Evolutionary conservation across 1,284 basidiomycete species (phyloP).

Genomic region (Papiliotrema flavescens): DNA sequence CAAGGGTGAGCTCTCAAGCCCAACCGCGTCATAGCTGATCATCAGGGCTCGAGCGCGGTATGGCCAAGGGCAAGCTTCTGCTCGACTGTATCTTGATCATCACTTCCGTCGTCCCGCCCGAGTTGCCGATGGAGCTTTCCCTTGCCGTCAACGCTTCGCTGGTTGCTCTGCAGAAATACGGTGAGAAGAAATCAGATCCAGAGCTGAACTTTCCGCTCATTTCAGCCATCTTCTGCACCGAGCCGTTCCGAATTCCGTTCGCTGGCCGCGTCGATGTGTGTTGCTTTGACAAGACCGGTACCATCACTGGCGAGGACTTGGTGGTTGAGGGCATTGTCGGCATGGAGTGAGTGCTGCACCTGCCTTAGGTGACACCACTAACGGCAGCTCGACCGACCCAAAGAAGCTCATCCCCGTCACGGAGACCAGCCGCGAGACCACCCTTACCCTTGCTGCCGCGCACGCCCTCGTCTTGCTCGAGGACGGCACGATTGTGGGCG

Average conservation of each 20-base stretch:
- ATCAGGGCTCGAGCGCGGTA: slow-evolving; percentile 74
- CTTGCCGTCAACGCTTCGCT: slow-evolving; percentile 90
- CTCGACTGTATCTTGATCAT: slow-evolving; percentile 92
- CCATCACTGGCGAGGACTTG: slow-evolving; percentile 91
- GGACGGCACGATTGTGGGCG: slow-evolving; percentile 83
- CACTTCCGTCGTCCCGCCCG: slow-evolving; percentile 92
- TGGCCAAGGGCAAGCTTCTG: slow-evolving; percentile 88
- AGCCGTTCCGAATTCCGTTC: slow-evolving; percentile 91
- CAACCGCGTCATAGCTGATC: slow-evolving; percentile 5
- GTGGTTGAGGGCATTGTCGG: slow-evolving; percentile 89
- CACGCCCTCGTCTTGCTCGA: slow-evolving; percentile 93
- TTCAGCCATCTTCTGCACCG: slow-evolving; percentile 91
- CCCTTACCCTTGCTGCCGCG: slow-evolving; percentile 83
- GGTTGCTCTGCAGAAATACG: slow-evolving; percentile 86
- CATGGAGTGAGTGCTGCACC: slow-evolving; percentile 61
- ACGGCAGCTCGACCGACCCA: slow-evolving; percentile 56
- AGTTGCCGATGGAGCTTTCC: slow-evolving; percentile 92
- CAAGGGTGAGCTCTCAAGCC: slow-evolving; percentile 58
- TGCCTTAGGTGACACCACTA: neutral
- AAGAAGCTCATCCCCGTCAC: slow-evolving; percentile 73
- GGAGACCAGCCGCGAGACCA: slow-evolving; percentile 71
- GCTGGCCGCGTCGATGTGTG: slow-evolving; percentile 93
- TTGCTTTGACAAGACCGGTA: slow-evolving; percentile 97
- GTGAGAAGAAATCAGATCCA: slow-evolving; percentile 51
- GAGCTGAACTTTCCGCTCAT: neutral